These are phyloP conservation scores for Grosmannia clavigera DNA, from an alignment of 2,329 filamentous ascomycete species.

Conservation along the genomic window DNA sequence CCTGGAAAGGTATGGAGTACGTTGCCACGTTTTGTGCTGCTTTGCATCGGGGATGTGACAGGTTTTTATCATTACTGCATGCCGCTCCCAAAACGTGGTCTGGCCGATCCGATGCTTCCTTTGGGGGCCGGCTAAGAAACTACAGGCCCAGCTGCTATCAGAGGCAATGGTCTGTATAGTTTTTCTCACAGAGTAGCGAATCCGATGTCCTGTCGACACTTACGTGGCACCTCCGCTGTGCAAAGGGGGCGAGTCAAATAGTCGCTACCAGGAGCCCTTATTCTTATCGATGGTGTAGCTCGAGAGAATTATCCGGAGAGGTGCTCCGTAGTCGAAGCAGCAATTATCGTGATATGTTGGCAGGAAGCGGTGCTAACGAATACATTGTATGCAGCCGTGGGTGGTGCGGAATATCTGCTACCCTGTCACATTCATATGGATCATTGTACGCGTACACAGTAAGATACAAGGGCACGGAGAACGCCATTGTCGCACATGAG, in stretches of 20 bases:
- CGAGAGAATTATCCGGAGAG: neutral
- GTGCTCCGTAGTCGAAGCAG: neutral
- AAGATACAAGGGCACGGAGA: too few species aligned
- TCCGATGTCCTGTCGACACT: neutral
- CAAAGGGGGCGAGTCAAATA: neutral
- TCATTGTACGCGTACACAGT: too few species aligned
- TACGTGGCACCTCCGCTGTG: neutral
- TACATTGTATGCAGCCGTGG: too few species aligned
- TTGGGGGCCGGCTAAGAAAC: neutral
- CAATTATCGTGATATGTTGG: too few species aligned
- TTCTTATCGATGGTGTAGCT: neutral
- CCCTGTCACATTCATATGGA: too few species aligned
- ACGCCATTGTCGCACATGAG: too few species aligned
- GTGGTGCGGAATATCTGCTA: too few species aligned
- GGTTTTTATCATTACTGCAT: neutral
- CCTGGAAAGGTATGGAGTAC: neutral
- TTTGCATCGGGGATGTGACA: neutral
- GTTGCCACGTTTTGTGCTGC: neutral
- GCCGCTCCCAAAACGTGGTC: neutral
- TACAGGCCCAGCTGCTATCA: neutral
- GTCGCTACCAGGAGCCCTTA: neutral
- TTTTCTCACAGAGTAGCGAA: neutral
- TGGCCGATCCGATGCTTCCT: neutral
- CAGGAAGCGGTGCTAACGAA: too few species aligned
- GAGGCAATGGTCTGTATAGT: neutral